Percentiles rank a stretch among this genome's conserved stretches.
Evolutionary conservation across 257 asterid species (phyloP).

Genomic region (Parsonsia alboflavescens): DNA sequence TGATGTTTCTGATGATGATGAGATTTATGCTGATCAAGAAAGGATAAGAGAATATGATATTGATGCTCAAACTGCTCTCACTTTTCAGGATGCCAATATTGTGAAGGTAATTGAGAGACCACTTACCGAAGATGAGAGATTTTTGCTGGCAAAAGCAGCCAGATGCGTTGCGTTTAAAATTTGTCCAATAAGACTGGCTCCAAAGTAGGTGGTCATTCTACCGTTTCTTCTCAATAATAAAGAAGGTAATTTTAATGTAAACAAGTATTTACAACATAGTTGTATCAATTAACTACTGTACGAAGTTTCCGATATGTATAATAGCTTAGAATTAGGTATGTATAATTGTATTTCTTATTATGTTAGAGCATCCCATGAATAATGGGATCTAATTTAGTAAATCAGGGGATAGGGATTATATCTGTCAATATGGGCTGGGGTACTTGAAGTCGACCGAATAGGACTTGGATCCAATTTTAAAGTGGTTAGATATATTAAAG

Average conservation of each 20-base stretch:
- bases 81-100: constrained; percentile 73
- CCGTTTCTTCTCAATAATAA: background rate
- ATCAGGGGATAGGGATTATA: no score
- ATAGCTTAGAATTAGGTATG: no score
- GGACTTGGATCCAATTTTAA: no score
- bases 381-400: no score
- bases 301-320: no score
- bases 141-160: constrained; percentile 97
- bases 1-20: background rate
- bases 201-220: constrained; percentile 41
- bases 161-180: constrained; percentile 83
- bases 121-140: constrained; percentile 90
- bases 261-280: background rate
- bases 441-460: no score
- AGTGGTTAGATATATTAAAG: no score
- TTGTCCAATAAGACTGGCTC: constrained; percentile 75
- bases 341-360: no score
- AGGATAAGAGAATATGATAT: background rate
- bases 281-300: no score
- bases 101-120: constrained; percentile 95
- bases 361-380: no score
- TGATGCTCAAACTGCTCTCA: background rate
- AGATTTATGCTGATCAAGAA: background rate
- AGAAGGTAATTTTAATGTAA: background rate
- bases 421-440: no score